Base-by-base conservation (phyloP, 106 monocot species). In the Hemerocallis citrina region DNA sequence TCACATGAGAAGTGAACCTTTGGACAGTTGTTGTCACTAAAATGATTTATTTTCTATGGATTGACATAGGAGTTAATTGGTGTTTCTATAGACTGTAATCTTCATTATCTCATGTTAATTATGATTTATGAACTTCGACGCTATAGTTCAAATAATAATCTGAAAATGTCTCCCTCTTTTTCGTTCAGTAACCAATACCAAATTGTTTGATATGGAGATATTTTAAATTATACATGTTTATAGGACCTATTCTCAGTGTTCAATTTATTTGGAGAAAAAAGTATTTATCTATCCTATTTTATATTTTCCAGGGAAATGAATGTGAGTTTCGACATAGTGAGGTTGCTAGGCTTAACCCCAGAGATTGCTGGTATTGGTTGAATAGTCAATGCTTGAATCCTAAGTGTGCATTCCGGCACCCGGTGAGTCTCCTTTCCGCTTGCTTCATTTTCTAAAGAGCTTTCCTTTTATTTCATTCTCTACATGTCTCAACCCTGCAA, bases 291-390 rank as follows among this genome's bases (percentile, higher is more conserved):
- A 35, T 65, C 21, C 60, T 35, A n/a, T n/a, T n/a, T n/a, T n/a
- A n/a, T n/a, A 23, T 39, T 9, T 13, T 63, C 54, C 74, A 84
- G 84, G 84, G 84, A 54, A 72, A 19, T 64, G 84, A 79, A 40
- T 84, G 84, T 39, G 84, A 84, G 40, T 84, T 72, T 65, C 78
- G 84, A 7, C 84, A 84, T 49, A 72, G 72, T 65, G 84, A 84
- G 48, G 64, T 36, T 64, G 84, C 79, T 45, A 78, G 84, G 54
- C 43, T 75, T 20, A 84, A 84, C 34, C 84, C 84, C 34, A 67
- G 72, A 19, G 78, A 84, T 50, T 84, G 84, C 68, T 75, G 63
- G 66, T 84, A 61, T 52, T 84, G 84, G 84, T 49, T 79, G 61
- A 75, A 79, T 59, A 64, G 84, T 4, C 68, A 72, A 58, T 84